Evolutionary conservation across 2,329 filamentous ascomycete genomes (phyloP).

Genomic region (Beauveria brongniartii): DNA sequence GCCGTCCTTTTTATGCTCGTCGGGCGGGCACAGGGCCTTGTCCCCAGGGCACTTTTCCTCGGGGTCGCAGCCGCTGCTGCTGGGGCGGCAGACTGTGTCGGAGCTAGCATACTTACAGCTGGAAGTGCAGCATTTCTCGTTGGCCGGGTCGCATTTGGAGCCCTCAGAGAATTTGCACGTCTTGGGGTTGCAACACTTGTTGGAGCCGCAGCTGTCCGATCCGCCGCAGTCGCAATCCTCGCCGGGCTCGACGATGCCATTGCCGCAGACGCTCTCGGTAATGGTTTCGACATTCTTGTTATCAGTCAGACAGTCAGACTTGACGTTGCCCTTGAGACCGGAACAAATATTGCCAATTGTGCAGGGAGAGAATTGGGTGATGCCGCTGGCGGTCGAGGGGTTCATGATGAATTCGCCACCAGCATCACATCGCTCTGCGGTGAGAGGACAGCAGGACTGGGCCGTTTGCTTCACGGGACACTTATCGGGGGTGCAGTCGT

Average conservation of each 20-base stretch:
- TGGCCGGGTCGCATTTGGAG: slow-evolving; percentile 71
- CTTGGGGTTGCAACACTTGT: slow-evolving; percentile 72
- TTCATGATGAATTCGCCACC: slow-evolving; percentile 88
- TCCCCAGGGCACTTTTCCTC: slow-evolving; percentile 73
- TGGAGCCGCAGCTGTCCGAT: slow-evolving; percentile 57
- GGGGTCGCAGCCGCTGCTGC: slow-evolving; percentile 76
- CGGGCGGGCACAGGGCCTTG: slow-evolving; percentile 63
- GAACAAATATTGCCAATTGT: slow-evolving; percentile 91
- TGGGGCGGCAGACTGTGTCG: slow-evolving; percentile 71
- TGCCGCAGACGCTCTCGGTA: slow-evolving; percentile 80
- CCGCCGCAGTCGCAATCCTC: slow-evolving; percentile 97
- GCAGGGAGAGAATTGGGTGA: slow-evolving; percentile 78
- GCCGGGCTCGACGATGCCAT: slow-evolving; percentile 89
- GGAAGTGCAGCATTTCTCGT: slow-evolving; percentile 71
- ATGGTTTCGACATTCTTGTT: slow-evolving; percentile 80
- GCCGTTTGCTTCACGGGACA: slow-evolving; percentile 54
- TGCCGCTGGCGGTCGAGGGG: slow-evolving; percentile 66
- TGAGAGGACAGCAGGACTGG: slow-evolving; percentile 73
- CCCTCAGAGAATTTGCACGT: slow-evolving; percentile 77
- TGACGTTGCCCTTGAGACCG: slow-evolving; percentile 70
- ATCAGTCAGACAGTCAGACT: slow-evolving; percentile 68
- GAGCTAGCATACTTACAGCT: slow-evolving; percentile 58
- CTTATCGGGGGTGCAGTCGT: slow-evolving; percentile 70
- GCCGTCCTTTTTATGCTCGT: slow-evolving; percentile 63
- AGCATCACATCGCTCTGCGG: slow-evolving; percentile 60